Evolutionary conservation across 805 yeast genomes (phyloP).

Genomic region (Pichia exigua): DNA sequence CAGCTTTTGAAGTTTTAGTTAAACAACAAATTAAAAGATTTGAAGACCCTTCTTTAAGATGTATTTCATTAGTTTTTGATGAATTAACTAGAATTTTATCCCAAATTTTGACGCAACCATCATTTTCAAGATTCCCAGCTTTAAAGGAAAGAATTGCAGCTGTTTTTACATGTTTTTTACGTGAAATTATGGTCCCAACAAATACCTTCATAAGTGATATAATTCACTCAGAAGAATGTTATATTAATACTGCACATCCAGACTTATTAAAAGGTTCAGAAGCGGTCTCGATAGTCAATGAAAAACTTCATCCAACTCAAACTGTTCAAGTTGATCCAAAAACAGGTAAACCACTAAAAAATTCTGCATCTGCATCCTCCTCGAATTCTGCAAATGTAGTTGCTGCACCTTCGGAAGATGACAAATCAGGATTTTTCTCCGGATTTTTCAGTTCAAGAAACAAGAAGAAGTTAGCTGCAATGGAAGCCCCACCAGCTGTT

Average conservation of each 20-base stretch:
- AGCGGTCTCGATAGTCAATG: constrained; percentile 90
- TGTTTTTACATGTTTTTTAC: constrained; percentile 69
- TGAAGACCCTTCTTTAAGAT: constrained; percentile 86
- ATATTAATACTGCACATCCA: constrained; percentile 96
- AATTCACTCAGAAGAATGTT: constrained; percentile 81
- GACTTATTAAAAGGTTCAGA: constrained; percentile 91
- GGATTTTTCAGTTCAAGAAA: constrained; percentile 90
- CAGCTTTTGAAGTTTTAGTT: constrained; percentile 92
- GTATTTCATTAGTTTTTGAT: constrained; percentile 86
- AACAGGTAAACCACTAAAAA: constrained; percentile 63
- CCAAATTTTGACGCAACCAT: constrained; percentile 74
- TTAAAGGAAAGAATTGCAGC: constrained; percentile 81
- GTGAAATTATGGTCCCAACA: constrained; percentile 77
- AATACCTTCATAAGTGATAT: constrained; percentile 78
- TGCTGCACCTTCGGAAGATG: constrained; percentile 31
- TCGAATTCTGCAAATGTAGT: constrained; percentile 24
- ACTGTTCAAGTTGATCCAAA: constrained; percentile 81
- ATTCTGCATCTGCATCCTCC: not conserved
- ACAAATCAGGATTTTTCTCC: constrained; percentile 77
- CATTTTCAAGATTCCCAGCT: constrained; percentile 82
- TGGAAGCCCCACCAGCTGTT: constrained; percentile 97
- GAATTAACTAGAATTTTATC: constrained; percentile 87
- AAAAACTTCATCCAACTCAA: constrained; percentile 64
- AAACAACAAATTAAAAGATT: constrained; percentile 89
- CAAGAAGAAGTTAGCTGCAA: constrained; percentile 85